phyloP scores from a whole-genome alignment of 164 flowering plant species.

The Litsea cubeba region DNA sequence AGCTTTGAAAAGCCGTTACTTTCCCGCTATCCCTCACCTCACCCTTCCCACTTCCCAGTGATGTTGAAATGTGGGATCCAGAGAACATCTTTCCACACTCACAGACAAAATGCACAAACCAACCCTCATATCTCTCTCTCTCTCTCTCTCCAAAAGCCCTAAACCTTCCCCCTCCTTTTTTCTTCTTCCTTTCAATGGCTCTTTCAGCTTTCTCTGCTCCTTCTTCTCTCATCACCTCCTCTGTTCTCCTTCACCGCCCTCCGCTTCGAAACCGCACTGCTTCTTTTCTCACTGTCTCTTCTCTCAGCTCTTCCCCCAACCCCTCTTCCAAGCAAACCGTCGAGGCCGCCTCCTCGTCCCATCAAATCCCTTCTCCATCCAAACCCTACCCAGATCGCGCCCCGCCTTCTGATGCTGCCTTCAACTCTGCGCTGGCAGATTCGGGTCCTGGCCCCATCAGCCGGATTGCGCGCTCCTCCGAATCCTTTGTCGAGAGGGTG shows the following conservation, averaged over 20 bases:
- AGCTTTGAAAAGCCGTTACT: too few relatives aligned
- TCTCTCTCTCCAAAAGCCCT: background rate
- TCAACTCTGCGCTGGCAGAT: conserved; percentile 32
- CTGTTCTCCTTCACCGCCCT: conserved; percentile 3
- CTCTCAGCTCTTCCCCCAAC: background rate
- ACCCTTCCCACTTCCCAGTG: too few relatives aligned
- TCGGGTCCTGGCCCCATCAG: conserved; percentile 29
- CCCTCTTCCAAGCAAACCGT: conserved; percentile 13
- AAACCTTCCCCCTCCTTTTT: background rate
- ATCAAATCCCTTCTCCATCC: conserved; percentile 1
- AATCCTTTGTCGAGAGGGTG: conserved; percentile 69
- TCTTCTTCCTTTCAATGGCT: background rate
- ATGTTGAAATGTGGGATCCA: background rate
- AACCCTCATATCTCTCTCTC: background rate
- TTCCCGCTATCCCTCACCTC: too few relatives aligned
- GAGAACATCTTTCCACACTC: background rate
- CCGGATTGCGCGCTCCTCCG: conserved; percentile 46
- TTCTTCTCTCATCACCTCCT: background rate
- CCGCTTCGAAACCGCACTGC: background rate
- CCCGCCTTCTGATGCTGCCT: conserved; percentile 16
- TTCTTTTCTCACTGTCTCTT: background rate
- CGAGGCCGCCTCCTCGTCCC: conserved; percentile 11
- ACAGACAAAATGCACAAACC: background rate
- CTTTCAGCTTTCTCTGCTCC: background rate
- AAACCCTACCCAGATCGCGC: conserved; percentile 24